These are phyloP conservation scores for Pythium guiyangense DNA, from an alignment of 352 stramenopile species.

Conservation along the genomic window DNA sequence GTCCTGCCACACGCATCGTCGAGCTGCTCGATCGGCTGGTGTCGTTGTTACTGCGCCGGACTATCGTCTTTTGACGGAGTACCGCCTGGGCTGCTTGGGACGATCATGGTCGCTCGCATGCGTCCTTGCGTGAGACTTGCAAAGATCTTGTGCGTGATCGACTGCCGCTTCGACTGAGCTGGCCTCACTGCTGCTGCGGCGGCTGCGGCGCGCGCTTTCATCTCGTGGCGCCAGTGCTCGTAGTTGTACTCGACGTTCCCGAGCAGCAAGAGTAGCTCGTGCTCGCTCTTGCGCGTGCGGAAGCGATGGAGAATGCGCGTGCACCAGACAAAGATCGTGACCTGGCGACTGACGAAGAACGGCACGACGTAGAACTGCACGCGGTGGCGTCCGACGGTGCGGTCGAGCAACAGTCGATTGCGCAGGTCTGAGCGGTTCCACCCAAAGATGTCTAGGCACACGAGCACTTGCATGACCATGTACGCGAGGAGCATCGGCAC, in stretches of 20 bases:
- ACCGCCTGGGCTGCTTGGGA: too few relatives aligned
- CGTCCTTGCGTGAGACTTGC: too few relatives aligned
- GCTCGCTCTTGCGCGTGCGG: conserved; percentile 3
- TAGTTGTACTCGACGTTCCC: conserved; percentile 18
- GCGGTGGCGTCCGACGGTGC: not conserved
- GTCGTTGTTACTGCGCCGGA: too few relatives aligned
- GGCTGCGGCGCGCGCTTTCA: too few relatives aligned
- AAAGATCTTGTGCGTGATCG: too few relatives aligned
- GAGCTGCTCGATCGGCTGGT: too few relatives aligned
- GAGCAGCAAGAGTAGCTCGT: conserved; percentile 10
- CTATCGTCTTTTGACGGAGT: too few relatives aligned
- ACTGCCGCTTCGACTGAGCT: too few relatives aligned
- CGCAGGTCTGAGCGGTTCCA: conserved; percentile 5
- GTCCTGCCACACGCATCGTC: too few relatives aligned
- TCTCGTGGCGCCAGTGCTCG: conserved; percentile 3
- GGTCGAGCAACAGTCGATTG: conserved; percentile 14
- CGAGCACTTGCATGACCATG: conserved; percentile 6
- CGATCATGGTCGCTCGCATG: too few relatives aligned
- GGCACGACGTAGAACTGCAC: conserved; percentile 11
- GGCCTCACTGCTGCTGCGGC: too few relatives aligned
- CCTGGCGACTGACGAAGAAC: conserved; percentile 16
- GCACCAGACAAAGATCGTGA: conserved; percentile 13
- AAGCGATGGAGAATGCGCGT: conserved; percentile 9
- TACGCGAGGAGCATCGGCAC: conserved; percentile 3
- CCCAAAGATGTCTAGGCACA: conserved; percentile 5